Percentiles rank a stretch among this genome's conserved stretches.
These are phyloP conservation scores for Thalassia testudinum DNA, from an alignment of 116 monocot genomes.

Conservation along the genomic window DNA sequence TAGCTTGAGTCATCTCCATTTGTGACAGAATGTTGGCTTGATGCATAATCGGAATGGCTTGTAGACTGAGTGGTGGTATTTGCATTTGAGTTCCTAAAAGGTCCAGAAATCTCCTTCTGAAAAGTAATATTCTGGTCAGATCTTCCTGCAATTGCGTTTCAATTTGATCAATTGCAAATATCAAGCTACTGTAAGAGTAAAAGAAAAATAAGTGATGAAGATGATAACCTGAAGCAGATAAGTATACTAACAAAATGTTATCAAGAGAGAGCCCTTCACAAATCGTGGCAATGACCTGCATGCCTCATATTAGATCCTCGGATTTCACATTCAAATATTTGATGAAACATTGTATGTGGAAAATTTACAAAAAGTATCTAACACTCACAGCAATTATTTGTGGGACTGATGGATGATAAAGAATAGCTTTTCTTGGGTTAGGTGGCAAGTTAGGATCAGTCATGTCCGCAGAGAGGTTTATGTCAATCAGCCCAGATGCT, in stretches of 20 bases:
- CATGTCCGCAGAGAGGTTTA: constrained; percentile 82
- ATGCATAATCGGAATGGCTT: constrained; percentile 11
- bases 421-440: constrained; percentile 72
- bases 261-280: constrained; percentile 75
- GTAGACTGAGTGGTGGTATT: constrained; percentile 10
- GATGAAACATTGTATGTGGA: too few species aligned
- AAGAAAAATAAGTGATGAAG: constrained; percentile 5
- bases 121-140: constrained; percentile 24
- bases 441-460: constrained; percentile 71
- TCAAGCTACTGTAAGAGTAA: background rate
- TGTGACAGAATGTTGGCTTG: constrained; percentile 1
- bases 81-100: constrained; percentile 17
- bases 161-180: constrained; percentile 2
- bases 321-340: too few species aligned
- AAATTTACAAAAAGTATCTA: too few species aligned
- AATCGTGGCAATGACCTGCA: constrained; percentile 67
- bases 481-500: constrained; percentile 76
- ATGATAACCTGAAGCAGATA: constrained; percentile 81
- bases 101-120: constrained; percentile 20
- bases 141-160: constrained; percentile 33
- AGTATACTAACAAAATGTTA: constrained; percentile 59
- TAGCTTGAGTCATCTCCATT: constrained; percentile 7
- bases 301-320: background rate
- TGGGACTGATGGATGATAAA: constrained; percentile 73
- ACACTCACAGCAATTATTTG: constrained; percentile 77